These are phyloP conservation scores for Testicularia cyperi DNA, from an alignment of 1,284 basidiomycete genomes.

Conservation along the genomic window DNA sequence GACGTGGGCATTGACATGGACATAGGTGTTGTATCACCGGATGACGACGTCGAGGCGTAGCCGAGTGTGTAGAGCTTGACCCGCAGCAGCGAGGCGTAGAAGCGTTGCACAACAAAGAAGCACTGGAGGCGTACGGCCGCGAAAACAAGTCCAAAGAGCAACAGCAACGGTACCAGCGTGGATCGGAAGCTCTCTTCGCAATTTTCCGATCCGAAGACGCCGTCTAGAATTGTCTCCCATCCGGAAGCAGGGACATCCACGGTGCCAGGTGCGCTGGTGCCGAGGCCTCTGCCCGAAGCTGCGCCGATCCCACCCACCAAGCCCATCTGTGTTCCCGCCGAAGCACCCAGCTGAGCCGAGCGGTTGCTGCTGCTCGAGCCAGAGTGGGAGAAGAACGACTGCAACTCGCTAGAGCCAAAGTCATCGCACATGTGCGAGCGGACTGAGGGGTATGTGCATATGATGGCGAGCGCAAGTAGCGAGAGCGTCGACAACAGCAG, in stretches of 20 bases:
- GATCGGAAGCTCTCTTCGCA: constrained; percentile 44
- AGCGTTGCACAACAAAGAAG: constrained; percentile 36
- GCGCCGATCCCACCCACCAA: no score
- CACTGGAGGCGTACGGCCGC: constrained; percentile 32
- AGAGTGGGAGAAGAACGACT: constrained; percentile 14
- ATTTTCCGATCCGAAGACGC: constrained; percentile 35
- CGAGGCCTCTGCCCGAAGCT: neutral
- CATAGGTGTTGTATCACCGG: constrained; percentile 14
- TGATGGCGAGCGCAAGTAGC: constrained; percentile 32
- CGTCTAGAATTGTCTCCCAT: constrained; percentile 38
- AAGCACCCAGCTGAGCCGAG: neutral
- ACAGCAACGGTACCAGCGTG: constrained; percentile 27
- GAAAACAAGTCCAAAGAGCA: constrained; percentile 31
- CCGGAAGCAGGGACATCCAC: constrained; percentile 18
- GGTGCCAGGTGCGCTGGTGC: neutral
- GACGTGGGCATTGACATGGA: no score
- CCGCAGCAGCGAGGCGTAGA: constrained; percentile 14
- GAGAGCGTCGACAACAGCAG: constrained; percentile 44
- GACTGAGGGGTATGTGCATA: constrained; percentile 40
- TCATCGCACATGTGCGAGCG: constrained; percentile 43
- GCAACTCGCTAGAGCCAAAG: constrained; percentile 27
- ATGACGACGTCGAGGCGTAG: constrained; percentile 4
- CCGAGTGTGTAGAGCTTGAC: constrained; percentile 25
- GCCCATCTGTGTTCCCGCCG: no score
- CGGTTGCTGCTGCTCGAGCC: neutral